Evolutionary conservation across 441 rosid genomes (phyloP).

Genomic region (Capsella rubella): DNA sequence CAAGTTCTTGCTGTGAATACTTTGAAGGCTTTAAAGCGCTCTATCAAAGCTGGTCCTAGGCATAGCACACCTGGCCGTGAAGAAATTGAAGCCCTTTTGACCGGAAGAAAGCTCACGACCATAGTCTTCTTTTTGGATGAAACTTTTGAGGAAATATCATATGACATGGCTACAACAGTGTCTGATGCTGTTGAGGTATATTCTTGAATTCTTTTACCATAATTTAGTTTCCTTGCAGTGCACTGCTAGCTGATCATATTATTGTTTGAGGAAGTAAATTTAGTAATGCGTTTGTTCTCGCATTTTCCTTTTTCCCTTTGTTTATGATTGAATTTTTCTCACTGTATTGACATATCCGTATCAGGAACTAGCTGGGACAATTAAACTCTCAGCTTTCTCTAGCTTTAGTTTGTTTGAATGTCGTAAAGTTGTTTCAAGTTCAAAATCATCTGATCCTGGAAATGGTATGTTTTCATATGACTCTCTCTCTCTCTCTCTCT

Average conservation of each 20-base stretch:
- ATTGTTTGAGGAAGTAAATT: not conserved
- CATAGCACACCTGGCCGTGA: constrained; percentile 91
- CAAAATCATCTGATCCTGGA: constrained; percentile 89
- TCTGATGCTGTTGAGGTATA: constrained; percentile 98
- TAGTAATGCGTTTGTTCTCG: constrained; percentile 6
- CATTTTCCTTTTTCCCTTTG: constrained; percentile 18
- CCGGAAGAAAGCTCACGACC: constrained; percentile 87
- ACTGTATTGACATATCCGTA: constrained; percentile 29
- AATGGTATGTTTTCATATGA: constrained; percentile 62
- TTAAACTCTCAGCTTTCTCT: constrained; percentile 86
- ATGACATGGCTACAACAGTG: constrained; percentile 96
- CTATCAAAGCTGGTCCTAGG: constrained; percentile 97
- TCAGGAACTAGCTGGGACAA: constrained; percentile 98
- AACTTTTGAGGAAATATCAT: constrained; percentile 97
- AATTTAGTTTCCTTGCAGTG: constrained; percentile 11
- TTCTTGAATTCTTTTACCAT: constrained; percentile 12
- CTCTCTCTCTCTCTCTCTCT: constrained; percentile 26
- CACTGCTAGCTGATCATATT: constrained; percentile 18
- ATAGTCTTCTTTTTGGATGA: constrained; percentile 96
- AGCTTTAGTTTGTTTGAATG: constrained; percentile 97
- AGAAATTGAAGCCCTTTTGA: constrained; percentile 94
- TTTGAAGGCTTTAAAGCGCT: constrained; percentile 84
- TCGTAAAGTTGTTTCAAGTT: constrained; percentile 90
- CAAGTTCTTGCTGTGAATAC: constrained; percentile 84
- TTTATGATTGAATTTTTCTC: constrained; percentile 32